Base-by-base conservation (phyloP, 495 filamentous ascomycete species). In the Pseudoneurospora amorphoporcata region DNA sequence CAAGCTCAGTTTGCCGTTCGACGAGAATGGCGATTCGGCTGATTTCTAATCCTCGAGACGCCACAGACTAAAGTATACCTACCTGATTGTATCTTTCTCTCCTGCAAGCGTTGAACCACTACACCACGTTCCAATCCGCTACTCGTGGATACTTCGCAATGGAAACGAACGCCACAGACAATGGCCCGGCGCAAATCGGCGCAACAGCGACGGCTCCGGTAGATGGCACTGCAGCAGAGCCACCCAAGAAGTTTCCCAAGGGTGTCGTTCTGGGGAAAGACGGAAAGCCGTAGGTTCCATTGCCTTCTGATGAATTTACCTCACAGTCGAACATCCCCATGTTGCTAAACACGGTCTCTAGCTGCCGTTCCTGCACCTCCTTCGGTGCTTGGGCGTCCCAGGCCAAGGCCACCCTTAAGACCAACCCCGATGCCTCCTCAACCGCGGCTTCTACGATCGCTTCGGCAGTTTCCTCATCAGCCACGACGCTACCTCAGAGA, bases 311-410 rank as follows among this genome's bases (percentile, higher is more conserved):
- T 17, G 10, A 17, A 39, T 38, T 32, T 8, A 3, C 14, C 16
- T 39, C n/a, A 41, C 32, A 35, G 1, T 47, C 37, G 68, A 38
- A 71, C 73, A 71, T 12, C 23, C 23, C 23, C 39, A 17, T 19
- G 23, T 68, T 19, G 32, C 79, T 74, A 75, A 70, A 78, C 70
- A 72, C 29, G n/a, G 8, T 42, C 37, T 39, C 6, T 71, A 99
- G 95, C 77, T 99, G 95, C 77, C 95, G 95, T 72, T 86, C 91
- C 72, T 99, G 95, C 81, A 97, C 88, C 71, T 92, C 91, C 69
- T 97, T 92, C 86, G 81, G 85, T 43, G 76, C 83, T 14, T 85
- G 80, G 80, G 77, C 83, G 0, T 84, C 88, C 72, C 87, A 94
- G 79, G 86, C 88, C 71, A 95, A 90, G 79, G 86, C 90, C 1